Percentiles rank a stretch among this genome's conserved stretches.
phyloP scores from a whole-genome alignment of 345 rosid genomes.

The Brassica cretica region DNA sequence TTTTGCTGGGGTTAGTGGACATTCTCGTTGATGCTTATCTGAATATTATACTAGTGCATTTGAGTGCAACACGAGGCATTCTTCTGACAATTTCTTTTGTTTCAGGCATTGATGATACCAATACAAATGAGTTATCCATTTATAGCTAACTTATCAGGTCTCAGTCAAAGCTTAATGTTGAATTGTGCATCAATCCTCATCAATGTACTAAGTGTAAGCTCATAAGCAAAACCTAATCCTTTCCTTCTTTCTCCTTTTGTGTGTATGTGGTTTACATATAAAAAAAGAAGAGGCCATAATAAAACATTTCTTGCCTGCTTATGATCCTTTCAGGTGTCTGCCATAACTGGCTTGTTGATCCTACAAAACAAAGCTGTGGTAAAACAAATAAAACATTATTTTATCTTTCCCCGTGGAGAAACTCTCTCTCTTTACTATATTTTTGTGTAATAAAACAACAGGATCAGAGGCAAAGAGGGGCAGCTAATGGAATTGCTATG shows the following conservation, averaged over 20 bases:
- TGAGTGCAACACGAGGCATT: constrained; percentile 1
- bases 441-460: neutral
- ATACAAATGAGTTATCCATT: constrained; percentile 67
- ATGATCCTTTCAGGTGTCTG: constrained; percentile 43
- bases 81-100: constrained; percentile 14
- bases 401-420: neutral
- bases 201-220: constrained; percentile 66
- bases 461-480: constrained; percentile 1
- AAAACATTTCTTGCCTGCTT: neutral
- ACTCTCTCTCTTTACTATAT: neutral
- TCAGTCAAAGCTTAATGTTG: constrained; percentile 49
- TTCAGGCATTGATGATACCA: constrained; percentile 63
- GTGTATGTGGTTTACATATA: neutral
- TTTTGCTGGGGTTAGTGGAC: constrained; percentile 49
- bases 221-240: no score
- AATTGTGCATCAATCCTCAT: constrained; percentile 63
- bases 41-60: neutral
- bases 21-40: constrained; percentile 1
- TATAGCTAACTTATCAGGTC: constrained; percentile 63
- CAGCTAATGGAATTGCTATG: neutral
- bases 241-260: neutral
- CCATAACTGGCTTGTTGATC: constrained; percentile 56
- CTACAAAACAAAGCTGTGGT: constrained; percentile 72
- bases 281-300: neutral
- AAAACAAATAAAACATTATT: constrained; percentile 11